phyloP scores from a whole-genome alignment of 1,139 yeast genomes.

The Blastobotrys ciferrii region DNA sequence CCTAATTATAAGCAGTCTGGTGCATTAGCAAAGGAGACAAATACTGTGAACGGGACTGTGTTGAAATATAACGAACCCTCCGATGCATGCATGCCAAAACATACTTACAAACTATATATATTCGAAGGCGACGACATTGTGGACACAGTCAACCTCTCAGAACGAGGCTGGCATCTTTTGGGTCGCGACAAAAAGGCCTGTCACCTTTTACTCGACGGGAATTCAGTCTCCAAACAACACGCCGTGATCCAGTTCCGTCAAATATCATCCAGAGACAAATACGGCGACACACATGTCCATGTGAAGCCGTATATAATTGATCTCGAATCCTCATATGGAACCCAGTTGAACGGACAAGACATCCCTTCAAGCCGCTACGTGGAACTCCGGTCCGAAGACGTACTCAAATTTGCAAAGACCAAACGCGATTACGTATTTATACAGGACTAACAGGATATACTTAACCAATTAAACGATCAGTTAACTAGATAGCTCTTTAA shows the following conservation, averaged over 20 bases:
- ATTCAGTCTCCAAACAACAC: constrained; percentile 52
- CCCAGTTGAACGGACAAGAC: constrained; percentile 46
- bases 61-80: constrained; percentile 47
- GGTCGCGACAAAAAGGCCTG: constrained; percentile 49
- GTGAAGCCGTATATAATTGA: constrained; percentile 50
- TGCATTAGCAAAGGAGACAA: constrained; percentile 45
- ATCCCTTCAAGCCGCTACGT: constrained; percentile 49
- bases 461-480: too few species aligned
- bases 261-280: constrained; percentile 24
- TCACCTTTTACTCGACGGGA: constrained; percentile 46
- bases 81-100: constrained; percentile 41
- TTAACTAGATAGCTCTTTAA: too few species aligned
- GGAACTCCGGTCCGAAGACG: constrained; percentile 49
- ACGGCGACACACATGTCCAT: constrained; percentile 22
- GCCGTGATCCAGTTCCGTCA: constrained; percentile 54
- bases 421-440: constrained; percentile 16
- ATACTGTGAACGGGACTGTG: constrained; percentile 40
- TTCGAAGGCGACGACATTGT: constrained; percentile 34
- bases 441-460: constrained; percentile 3
- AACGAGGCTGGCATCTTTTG: constrained; percentile 39
- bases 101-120: constrained; percentile 22
- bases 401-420: constrained; percentile 44
- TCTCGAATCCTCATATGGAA: constrained; percentile 54
- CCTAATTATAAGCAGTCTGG: constrained; percentile 49
- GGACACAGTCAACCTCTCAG: constrained; percentile 34